phyloP scores from a whole-genome alignment of 148 eudicot genomes.

The Rhododendron ferrugineum region DNA sequence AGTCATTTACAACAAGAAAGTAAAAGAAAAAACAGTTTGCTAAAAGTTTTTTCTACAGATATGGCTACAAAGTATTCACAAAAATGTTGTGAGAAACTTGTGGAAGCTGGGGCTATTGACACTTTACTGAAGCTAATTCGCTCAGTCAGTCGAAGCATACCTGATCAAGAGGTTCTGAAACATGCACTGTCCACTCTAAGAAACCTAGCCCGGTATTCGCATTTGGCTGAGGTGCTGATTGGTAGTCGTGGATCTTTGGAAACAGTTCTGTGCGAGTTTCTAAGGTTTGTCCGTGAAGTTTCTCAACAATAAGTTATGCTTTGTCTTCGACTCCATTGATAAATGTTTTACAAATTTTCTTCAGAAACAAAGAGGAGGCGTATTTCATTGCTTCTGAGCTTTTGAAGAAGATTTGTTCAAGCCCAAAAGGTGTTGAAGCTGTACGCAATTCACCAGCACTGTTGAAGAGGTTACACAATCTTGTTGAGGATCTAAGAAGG shows the following conservation, averaged over 20 bases:
- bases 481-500: constrained; percentile 66
- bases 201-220: constrained; percentile 69
- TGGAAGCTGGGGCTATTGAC: constrained; percentile 75
- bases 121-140: constrained; percentile 62
- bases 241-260: constrained; percentile 43
- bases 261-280: constrained; percentile 55
- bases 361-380: constrained; percentile 89
- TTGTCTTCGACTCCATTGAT: constrained; percentile 3
- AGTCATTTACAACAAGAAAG: not conserved
- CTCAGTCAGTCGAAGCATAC: constrained; percentile 89
- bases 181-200: constrained; percentile 74
- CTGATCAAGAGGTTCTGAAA: constrained; percentile 87
- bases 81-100: constrained; percentile 88
- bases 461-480: constrained; percentile 60
- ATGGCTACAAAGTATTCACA: constrained; percentile 78
- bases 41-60: constrained; percentile 33
- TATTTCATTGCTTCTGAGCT: constrained; percentile 75
- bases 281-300: constrained; percentile 41
- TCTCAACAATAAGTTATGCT: not conserved
- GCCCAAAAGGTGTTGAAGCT: constrained; percentile 39
- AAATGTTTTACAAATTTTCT: constrained; percentile 5
- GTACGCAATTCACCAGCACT: constrained; percentile 42
- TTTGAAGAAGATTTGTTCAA: constrained; percentile 56
- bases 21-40: not conserved
- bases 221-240: constrained; percentile 56